phyloP scores from a whole-genome alignment of 768 basidiomycete species.

The Kwoniella botswanensis region DNA sequence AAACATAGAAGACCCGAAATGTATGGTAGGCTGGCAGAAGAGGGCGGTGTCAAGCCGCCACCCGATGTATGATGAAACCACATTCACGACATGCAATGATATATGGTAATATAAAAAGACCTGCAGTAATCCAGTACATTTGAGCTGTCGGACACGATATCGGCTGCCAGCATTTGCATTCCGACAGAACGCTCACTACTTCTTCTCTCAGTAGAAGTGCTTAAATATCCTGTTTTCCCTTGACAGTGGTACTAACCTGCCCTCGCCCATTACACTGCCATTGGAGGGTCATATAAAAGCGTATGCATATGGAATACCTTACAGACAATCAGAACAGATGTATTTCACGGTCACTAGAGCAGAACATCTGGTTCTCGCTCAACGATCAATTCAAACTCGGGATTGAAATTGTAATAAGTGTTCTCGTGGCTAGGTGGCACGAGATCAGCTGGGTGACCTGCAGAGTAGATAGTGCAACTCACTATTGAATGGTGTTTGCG shows the following conservation, averaged over 20 bases:
- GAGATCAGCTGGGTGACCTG: not conserved
- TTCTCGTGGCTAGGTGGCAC: slow-evolving; percentile 29
- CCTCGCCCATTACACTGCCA: too few species aligned
- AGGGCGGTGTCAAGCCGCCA: slow-evolving; percentile 49
- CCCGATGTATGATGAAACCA: slow-evolving; percentile 18
- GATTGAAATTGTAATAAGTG: slow-evolving; percentile 40
- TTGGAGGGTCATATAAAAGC: not conserved
- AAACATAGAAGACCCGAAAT: slow-evolving; percentile 53
- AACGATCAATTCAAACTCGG: slow-evolving; percentile 36
- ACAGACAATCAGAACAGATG: not conserved
- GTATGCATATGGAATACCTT: not conserved
- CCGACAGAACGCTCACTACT: too few species aligned
- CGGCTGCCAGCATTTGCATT: too few species aligned
- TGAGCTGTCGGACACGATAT: too few species aligned
- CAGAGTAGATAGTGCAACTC: slow-evolving; percentile 11
- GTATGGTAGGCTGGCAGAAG: slow-evolving; percentile 44
- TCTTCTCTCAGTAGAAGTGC: too few species aligned
- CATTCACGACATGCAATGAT: not conserved
- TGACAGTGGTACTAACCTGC: too few species aligned
- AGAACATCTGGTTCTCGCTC: slow-evolving; percentile 34
- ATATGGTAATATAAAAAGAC: too few species aligned
- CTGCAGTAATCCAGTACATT: too few species aligned
- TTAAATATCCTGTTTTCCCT: too few species aligned
- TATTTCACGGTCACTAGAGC: not conserved
- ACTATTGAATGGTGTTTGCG: slow-evolving; percentile 42